Base-by-base conservation (phyloP, 345 rosid genomes). In the Zanthoxylum bungeanum region DNA sequence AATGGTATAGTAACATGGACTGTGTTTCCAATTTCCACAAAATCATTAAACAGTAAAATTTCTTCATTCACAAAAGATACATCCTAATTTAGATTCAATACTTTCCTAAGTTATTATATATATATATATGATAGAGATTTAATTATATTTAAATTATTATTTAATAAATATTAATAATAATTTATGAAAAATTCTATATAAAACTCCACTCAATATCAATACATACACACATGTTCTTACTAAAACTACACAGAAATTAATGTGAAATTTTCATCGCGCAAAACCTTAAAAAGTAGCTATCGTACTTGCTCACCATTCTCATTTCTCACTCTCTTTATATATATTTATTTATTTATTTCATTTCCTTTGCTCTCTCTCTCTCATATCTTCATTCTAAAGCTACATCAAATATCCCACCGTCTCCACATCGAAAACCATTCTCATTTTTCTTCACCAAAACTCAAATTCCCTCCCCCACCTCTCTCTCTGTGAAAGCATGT, bases 401-500 rank as follows among this genome's bases (percentile, higher is more conserved):
- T 22, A 33, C 61, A 52, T 71, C 68, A 74, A 68, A 74, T 76
- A 74, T 69, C 73, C 70, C 70, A 73, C 71, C 59, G 77, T 74
- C 79, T 74, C 77, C 71, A 73, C 85, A 70, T 75, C 82, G 74
- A 79, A 76, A 42, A 42, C 47, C 49, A 16, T 4, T 4, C 19
- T 44, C 19, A 44, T 44, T 44, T 44, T 6, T 4, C 64, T 49
- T 33, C 40, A 7, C 39, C 40, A n/a, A 11, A 30, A 7, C 34
- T 2, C 50, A 30, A 42, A 36, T 7, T 55, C 28, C 16, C 24
- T 55, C 46, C 33, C 14, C 47, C n/a, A n/a, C n/a, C n/a, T n/a
- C n/a, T n/a, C n/a, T n/a, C n/a, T n/a, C n/a, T n/a, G 46, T n/a
- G 7, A 21, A 24, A 49, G 44, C 59, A 86, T 86, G 92, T 79